phyloP scores from a whole-genome alignment of 176 grass and related monocot genomes.

The Juncus inflexus region DNA sequence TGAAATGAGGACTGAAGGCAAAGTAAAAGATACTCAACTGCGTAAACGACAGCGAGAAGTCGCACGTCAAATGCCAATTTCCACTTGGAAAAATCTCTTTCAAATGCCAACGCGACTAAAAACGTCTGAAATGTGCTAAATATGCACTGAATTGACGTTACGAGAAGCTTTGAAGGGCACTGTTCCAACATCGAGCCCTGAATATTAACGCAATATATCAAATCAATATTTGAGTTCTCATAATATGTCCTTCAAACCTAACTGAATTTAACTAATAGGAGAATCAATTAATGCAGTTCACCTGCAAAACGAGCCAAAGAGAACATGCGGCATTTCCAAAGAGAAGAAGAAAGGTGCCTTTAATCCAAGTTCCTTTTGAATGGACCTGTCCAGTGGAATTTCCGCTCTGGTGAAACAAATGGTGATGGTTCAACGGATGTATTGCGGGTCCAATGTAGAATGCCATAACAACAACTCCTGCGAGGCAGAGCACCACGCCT shows the following conservation, averaged over 20 bases:
- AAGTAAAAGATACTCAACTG: neutral
- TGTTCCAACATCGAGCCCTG: conserved; percentile 52
- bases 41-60: conserved; percentile 42
- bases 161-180: conserved; percentile 49
- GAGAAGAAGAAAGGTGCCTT: conserved; percentile 56
- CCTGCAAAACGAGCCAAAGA: conserved; percentile 66
- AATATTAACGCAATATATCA: neutral
- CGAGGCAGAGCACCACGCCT: conserved; percentile 41
- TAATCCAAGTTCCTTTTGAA: conserved; percentile 40
- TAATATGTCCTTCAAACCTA: neutral
- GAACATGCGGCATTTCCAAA: conserved; percentile 44
- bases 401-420: neutral
- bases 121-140: conserved; percentile 47
- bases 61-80: conserved; percentile 36
- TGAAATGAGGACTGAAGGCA: conserved; percentile 7
- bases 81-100: conserved; percentile 54
- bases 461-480: conserved; percentile 42
- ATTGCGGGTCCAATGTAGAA: conserved; percentile 40
- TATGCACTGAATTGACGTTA: conserved; percentile 39
- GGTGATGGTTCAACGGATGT: conserved; percentile 37
- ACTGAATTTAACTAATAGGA: too few species aligned
- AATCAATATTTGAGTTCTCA: neutral
- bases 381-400: neutral
- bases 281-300: neutral
- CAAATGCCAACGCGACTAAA: conserved; percentile 25